Evolutionary conservation across 2,329 filamentous ascomycete genomes (phyloP).

Genomic region (Teratosphaeria zuluensis): DNA sequence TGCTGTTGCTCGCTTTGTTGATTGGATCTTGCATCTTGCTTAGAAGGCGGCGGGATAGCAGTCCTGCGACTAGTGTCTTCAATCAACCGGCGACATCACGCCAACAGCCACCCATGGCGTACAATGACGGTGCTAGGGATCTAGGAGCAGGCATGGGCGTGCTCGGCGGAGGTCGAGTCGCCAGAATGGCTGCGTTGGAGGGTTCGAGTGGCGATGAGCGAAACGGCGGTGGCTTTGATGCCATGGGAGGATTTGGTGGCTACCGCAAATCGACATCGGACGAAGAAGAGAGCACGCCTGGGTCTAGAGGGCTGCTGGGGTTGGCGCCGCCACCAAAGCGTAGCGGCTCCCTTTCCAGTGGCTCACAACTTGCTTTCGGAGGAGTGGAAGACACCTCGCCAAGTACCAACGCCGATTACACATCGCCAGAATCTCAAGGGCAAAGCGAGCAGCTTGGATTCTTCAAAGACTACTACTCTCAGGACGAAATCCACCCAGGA

Average conservation of each 20-base stretch:
- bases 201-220: constrained; percentile 52
- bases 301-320: constrained; percentile 58
- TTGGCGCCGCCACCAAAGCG: constrained; percentile 52
- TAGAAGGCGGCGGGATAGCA: constrained; percentile 45
- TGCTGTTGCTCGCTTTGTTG: constrained; percentile 58
- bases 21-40: constrained; percentile 49
- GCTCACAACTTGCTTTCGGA: constrained; percentile 49
- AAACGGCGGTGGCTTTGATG: constrained; percentile 42
- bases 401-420: constrained; percentile 63
- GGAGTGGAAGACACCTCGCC: constrained; percentile 57
- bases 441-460: constrained; percentile 92
- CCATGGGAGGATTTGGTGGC: constrained; percentile 12
- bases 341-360: constrained; percentile 81
- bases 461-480: constrained; percentile 98
- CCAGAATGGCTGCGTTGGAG: constrained; percentile 91
- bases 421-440: constrained; percentile 79
- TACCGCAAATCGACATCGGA: constrained; percentile 54
- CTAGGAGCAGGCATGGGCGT: constrained; percentile 54
- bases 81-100: constrained; percentile 71
- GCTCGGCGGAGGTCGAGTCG: constrained; percentile 78
- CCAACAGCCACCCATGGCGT: constrained; percentile 30
- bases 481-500: constrained; percentile 86
- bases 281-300: constrained; percentile 46
- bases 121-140: constrained; percentile 31
- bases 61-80: constrained; percentile 64